Base-by-base conservation (phyloP, 768 basidiomycete genomes). In the Pilatotrama ljubarskyi region DNA sequence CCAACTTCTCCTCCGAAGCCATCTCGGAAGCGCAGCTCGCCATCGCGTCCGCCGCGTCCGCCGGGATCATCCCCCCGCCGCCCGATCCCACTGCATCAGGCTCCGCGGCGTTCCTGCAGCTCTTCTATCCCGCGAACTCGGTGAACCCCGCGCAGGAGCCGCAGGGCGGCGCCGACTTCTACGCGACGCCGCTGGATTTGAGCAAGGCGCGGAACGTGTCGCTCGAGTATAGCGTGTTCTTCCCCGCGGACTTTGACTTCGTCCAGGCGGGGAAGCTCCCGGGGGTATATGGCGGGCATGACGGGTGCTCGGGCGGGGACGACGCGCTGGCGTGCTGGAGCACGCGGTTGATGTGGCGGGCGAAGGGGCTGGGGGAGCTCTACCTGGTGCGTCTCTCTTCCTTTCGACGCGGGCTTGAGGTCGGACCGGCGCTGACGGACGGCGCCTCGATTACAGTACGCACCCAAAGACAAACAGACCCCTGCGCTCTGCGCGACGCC, bases 241-340 rank as follows among this genome's bases (percentile, higher is more conserved):
- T 96, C 68, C 90, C 89, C 0, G 60, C 53, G 0, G 81, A 84
- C 61, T 95, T 93, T 63, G 79, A 87, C 52, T 95, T 85, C 79
- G 91, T 92, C 17, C 77, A 82, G 53, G 93, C 83, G 5, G 94
- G 94, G 7, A 95, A 97, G 73, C 70, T 95, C 5, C 91, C 93
- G 0, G 94, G 93, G 0, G 62, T 94, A 4, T 92, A 86, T 66
- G 88, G 88, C 0, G 89, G 89, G 0, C 84, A 81, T 63, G 75
- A 69, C 3, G 80, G 74, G 7, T 92, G 90, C 69, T 90, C 89
- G 18, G 91, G 91, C 5, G 91, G 91, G 0, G 76, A 84, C 64
- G 78, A 79, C n/a, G 93, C 91, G 7, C 63, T 76, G 36, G 77
- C 81, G 43, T 95, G 93, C 66, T 95, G 91, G 69, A 91, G 89